These are phyloP conservation scores for Leishmania lainsoni DNA, from an alignment of 208 protist species.

Conservation along the genomic window DNA sequence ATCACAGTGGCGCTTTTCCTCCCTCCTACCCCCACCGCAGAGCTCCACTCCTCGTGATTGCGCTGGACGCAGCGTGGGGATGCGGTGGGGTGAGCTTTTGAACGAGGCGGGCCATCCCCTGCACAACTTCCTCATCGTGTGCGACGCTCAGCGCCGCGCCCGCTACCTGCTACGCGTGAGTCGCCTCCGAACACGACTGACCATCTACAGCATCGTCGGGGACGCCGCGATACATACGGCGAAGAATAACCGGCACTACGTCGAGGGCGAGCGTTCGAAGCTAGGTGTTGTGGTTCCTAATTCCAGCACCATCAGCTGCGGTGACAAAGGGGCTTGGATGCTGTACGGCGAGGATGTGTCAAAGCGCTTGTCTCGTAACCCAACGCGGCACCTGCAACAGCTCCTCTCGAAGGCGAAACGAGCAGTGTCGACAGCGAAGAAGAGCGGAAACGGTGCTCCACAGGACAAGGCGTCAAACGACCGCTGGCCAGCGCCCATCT, in stretches of 20 bases:
- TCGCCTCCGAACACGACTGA: slow-evolving; percentile 50
- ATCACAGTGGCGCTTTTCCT: neutral
- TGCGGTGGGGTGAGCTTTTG: slow-evolving; percentile 50
- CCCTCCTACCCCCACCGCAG: neutral
- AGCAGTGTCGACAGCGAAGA: neutral
- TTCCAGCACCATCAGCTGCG: slow-evolving; percentile 9
- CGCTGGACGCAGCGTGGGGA: neutral
- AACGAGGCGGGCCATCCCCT: slow-evolving; percentile 62
- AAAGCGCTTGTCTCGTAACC: slow-evolving; percentile 9
- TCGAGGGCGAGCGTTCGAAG: slow-evolving; percentile 42
- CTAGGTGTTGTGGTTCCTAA: slow-evolving; percentile 48
- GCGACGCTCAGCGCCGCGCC: slow-evolving; percentile 51
- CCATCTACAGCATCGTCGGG: slow-evolving; percentile 51
- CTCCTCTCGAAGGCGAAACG: slow-evolving; percentile 22
- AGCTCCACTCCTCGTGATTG: neutral
- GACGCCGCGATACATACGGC: slow-evolving; percentile 46
- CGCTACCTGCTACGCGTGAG: slow-evolving; percentile 57
- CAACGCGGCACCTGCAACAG: slow-evolving; percentile 3
- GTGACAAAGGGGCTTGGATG: slow-evolving; percentile 37
- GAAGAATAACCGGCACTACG: slow-evolving; percentile 37
- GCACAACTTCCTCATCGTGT: slow-evolving; percentile 60
- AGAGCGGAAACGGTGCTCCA: neutral
- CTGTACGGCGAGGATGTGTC: slow-evolving; percentile 40
- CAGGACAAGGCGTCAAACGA: slow-evolving; percentile 1
- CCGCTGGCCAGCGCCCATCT: slow-evolving; percentile 14